Evolutionary conservation across 495 filamentous ascomycete genomes (phyloP).

Genomic region (Hypoxylon perforatum): DNA sequence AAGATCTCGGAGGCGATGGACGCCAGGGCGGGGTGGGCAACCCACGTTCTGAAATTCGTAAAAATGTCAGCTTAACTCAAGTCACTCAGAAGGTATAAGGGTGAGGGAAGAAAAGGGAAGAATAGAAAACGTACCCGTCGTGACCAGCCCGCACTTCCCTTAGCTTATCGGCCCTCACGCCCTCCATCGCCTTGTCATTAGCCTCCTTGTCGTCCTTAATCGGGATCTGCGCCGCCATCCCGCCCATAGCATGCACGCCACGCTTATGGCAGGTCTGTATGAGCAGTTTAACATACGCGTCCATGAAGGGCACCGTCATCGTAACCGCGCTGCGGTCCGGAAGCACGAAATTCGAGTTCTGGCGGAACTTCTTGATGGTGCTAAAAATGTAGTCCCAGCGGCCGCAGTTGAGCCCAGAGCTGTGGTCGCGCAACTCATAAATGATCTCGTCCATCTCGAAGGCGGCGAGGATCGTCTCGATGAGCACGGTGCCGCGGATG

Average conservation of each 20-base stretch:
- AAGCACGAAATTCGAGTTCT: slow-evolving; percentile 91
- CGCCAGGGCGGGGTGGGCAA: slow-evolving; percentile 94
- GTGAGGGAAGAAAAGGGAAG: neutral
- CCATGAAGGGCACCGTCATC: slow-evolving; percentile 99
- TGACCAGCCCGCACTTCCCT: slow-evolving; percentile 95
- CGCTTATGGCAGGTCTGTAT: slow-evolving; percentile 98
- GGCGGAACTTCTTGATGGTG: slow-evolving; percentile 99
- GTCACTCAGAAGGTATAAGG: neutral
- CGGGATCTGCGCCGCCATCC: slow-evolving; percentile 99
- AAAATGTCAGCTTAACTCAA: slow-evolving; percentile 15
- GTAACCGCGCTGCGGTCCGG: slow-evolving; percentile 92
- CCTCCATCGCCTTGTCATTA: slow-evolving; percentile 95
- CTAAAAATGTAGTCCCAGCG: slow-evolving; percentile 99
- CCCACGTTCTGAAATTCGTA: slow-evolving; percentile 74
- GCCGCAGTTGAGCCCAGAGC: slow-evolving; percentile 95
- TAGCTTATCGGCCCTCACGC: slow-evolving; percentile 93
- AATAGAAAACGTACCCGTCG: slow-evolving; percentile 69
- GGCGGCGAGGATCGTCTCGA: slow-evolving; percentile 98
- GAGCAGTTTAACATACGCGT: slow-evolving; percentile 92
- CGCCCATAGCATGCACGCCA: slow-evolving; percentile 98
- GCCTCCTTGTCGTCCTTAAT: slow-evolving; percentile 93
- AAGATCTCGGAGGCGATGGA: slow-evolving; percentile 91
- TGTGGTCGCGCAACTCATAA: slow-evolving; percentile 98
- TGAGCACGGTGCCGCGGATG: slow-evolving; percentile 94
- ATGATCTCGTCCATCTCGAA: slow-evolving; percentile 99